Evolutionary conservation across 495 filamentous ascomycete genomes (phyloP).

Genomic region (Talaromyces adpressus): DNA sequence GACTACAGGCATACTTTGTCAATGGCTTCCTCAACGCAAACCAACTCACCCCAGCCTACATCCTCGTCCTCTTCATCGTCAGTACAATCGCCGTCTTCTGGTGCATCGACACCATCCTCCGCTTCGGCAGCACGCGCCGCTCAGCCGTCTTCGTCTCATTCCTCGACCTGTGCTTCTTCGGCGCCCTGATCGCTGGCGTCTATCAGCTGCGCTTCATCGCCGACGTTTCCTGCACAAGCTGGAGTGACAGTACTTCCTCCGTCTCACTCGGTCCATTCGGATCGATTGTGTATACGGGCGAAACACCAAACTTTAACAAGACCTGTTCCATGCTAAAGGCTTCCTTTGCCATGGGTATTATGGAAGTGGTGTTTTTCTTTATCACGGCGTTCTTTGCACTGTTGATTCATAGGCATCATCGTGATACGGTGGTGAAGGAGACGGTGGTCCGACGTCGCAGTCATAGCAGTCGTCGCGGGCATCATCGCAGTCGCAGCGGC

Average conservation of each 20-base stretch:
- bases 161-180: constrained; percentile 75
- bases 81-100: constrained; percentile 73
- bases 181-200: constrained; percentile 73
- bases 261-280: constrained; percentile 57
- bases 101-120: constrained; percentile 74
- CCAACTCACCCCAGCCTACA: constrained; percentile 66
- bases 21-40: constrained; percentile 63
- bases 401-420: constrained; percentile 42
- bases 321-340: constrained; percentile 86
- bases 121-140: constrained; percentile 62
- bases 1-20: constrained; percentile 63
- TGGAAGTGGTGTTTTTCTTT: constrained; percentile 78
- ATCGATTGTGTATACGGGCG: constrained; percentile 27
- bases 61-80: constrained; percentile 88
- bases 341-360: constrained; percentile 77
- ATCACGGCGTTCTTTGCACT: constrained; percentile 59
- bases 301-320: constrained; percentile 54
- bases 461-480: constrained; percentile 31
- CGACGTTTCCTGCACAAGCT: constrained; percentile 54
- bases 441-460: constrained; percentile 36
- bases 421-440: constrained; percentile 34
- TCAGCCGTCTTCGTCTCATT: constrained; percentile 71
- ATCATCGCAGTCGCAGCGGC: constrained; percentile 10
- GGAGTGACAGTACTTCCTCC: constrained; percentile 41
- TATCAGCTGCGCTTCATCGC: constrained; percentile 68